These are phyloP conservation scores for Conoideocrella luteorostrata DNA, from an alignment of 2,329 filamentous ascomycete species.

Conservation along the genomic window DNA sequence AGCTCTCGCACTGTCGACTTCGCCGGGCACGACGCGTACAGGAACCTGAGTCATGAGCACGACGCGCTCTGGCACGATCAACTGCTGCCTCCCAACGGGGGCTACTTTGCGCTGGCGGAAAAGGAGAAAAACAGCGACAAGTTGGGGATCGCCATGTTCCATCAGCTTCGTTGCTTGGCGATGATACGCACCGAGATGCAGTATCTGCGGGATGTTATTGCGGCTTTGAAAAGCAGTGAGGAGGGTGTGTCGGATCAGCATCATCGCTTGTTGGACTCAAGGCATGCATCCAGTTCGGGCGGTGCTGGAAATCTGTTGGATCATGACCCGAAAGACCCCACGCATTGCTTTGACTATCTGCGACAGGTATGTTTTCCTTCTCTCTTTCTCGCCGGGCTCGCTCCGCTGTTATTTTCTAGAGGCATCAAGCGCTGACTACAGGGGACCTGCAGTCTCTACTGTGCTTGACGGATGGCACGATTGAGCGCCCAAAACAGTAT, in stretches of 20 bases:
- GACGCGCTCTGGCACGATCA: not conserved
- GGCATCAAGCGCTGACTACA: not conserved
- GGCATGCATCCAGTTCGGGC: not conserved
- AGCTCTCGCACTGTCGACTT: not conserved
- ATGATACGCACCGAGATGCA: slow-evolving; percentile 6
- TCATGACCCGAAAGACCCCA: not conserved
- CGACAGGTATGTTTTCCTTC: slow-evolving; percentile 5
- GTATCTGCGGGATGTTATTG: not conserved
- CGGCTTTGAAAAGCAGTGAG: not conserved
- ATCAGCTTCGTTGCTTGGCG: slow-evolving; percentile 9
- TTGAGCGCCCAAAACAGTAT: slow-evolving; percentile 5
- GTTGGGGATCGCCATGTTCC: slow-evolving; percentile 9
- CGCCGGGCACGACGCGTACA: not conserved
- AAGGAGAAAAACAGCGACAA: not conserved
- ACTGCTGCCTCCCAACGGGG: slow-evolving; percentile 2
- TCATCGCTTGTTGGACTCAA: too few species aligned
- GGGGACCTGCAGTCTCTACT: slow-evolving; percentile 5
- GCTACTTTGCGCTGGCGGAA: not conserved
- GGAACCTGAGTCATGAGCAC: slow-evolving; percentile 1
- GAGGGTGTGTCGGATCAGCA: not conserved
- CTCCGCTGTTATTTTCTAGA: too few species aligned
- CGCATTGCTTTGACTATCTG: slow-evolving; percentile 10
- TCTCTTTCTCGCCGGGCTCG: too few species aligned
- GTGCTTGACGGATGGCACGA: slow-evolving; percentile 8
- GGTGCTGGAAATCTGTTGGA: not conserved